Percentiles rank a stretch among this genome's conserved stretches.
These are phyloP conservation scores for Cytospora schulzeri DNA, from an alignment of 2,329 filamentous ascomycete species.

Conservation along the genomic window DNA sequence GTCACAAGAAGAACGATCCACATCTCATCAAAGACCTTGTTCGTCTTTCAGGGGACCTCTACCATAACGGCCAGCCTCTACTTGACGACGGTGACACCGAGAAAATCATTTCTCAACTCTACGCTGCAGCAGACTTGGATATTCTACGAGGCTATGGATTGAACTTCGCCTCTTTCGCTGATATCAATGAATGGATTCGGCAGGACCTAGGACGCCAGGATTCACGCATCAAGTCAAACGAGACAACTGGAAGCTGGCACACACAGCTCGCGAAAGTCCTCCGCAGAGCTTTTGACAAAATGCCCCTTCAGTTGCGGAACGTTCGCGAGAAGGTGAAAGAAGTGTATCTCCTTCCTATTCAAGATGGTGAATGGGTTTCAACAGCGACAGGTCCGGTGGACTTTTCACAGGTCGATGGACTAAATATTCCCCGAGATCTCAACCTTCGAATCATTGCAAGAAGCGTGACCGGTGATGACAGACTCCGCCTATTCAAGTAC, in stretches of 20 bases:
- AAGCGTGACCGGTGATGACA: slow-evolving; percentile 10
- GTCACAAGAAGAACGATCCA: slow-evolving; percentile 8
- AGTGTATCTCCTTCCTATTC: slow-evolving; percentile 29
- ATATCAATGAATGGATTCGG: slow-evolving; percentile 6
- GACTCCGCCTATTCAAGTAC: slow-evolving; percentile 12
- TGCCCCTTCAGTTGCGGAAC: not conserved
- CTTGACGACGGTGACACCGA: slow-evolving; percentile 30
- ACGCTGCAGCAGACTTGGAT: slow-evolving; percentile 20
- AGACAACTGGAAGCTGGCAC: slow-evolving; percentile 30
- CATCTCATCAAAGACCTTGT: slow-evolving; percentile 16
- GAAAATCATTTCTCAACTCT: slow-evolving; percentile 25
- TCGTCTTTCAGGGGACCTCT: not conserved
- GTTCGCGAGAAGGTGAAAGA: not conserved
- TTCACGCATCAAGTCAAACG: slow-evolving; percentile 26
- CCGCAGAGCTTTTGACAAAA: not conserved
- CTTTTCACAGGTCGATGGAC: slow-evolving; percentile 19
- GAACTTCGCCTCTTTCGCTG: not conserved
- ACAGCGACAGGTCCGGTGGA: slow-evolving; percentile 22
- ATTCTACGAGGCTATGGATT: slow-evolving; percentile 15
- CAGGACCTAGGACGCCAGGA: slow-evolving; percentile 14
- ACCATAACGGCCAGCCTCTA: slow-evolving; percentile 31
- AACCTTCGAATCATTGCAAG: slow-evolving; percentile 24
- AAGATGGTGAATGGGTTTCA: slow-evolving; percentile 29
- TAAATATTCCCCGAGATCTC: slow-evolving; percentile 28
- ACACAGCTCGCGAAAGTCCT: slow-evolving; percentile 30